These are phyloP conservation scores for Tetradesmus obliquus DNA, from an alignment of 139 green algal species.

Conservation along the genomic window DNA sequence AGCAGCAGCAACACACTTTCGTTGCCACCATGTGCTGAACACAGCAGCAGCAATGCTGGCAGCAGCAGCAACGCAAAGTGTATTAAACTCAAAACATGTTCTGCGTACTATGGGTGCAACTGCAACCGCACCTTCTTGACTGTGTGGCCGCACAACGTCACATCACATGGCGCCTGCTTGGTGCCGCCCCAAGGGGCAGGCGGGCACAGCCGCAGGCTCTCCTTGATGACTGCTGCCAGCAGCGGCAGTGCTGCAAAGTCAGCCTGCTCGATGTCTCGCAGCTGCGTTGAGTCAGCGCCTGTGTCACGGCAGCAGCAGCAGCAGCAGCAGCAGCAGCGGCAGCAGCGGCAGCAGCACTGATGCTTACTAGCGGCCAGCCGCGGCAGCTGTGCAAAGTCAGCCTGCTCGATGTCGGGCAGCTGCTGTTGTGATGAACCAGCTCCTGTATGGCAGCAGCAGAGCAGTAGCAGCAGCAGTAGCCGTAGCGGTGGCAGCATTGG, in stretches of 20 bases:
- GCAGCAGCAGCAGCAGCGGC: slow-evolving; percentile 16
- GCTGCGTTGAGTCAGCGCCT: neutral
- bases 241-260: slow-evolving; percentile 41
- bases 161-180: neutral
- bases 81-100: neutral
- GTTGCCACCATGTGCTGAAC: neutral
- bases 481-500: too few species aligned
- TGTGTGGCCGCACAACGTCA: slow-evolving; percentile 25
- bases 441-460: too few species aligned
- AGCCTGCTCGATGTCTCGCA: slow-evolving; percentile 35
- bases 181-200: slow-evolving; percentile 31
- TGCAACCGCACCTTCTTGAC: slow-evolving; percentile 10
- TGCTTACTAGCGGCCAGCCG: neutral
- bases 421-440: too few species aligned
- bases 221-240: slow-evolving; percentile 53
- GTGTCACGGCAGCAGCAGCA: neutral
- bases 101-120: neutral
- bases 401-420: neutral
- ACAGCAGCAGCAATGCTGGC: neutral
- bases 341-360: neutral
- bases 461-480: too few species aligned
- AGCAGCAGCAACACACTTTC: neutral
- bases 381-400: neutral
- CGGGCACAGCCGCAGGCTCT: slow-evolving; percentile 47
- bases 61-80: neutral